Evolutionary conservation across 805 yeast genomes (phyloP).

Genomic region (Lipomyces starkeyi): DNA sequence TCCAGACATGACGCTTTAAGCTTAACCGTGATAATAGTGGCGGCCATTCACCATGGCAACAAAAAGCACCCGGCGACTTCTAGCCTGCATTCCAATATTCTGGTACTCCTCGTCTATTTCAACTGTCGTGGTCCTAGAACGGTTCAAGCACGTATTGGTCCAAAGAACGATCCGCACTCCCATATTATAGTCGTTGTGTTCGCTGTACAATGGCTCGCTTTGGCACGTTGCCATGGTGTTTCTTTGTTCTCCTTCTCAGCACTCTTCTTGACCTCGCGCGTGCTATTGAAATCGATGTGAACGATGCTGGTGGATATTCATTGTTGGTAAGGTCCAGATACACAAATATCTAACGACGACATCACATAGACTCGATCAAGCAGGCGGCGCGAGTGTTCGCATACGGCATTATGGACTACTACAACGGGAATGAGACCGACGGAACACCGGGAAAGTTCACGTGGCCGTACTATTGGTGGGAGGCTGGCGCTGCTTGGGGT

Average conservation of each 20-base stretch:
- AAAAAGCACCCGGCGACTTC: no score
- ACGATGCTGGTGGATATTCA: slow-evolving; percentile 17
- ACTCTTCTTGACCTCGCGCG: neutral
- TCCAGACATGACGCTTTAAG: no score
- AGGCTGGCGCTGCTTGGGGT: slow-evolving; percentile 87
- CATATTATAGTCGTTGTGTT: no score
- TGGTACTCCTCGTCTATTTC: no score
- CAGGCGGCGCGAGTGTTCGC: slow-evolving; percentile 59
- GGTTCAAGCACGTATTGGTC: no score
- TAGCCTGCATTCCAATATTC: no score
- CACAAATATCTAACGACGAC: neutral
- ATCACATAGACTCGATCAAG: slow-evolving; percentile 50
- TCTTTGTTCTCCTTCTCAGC: neutral
- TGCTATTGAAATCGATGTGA: slow-evolving; percentile 29
- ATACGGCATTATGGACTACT: slow-evolving; percentile 70
- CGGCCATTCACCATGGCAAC: no score
- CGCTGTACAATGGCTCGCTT: neutral
- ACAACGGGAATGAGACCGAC: slow-evolving; percentile 67
- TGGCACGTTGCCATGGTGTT: neutral
- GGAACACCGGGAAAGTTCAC: slow-evolving; percentile 87
- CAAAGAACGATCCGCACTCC: no score
- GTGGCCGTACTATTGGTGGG: slow-evolving; percentile 96
- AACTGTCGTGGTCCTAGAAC: no score
- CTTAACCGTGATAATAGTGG: no score
- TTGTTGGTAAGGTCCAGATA: neutral